Percentiles rank a stretch among this genome's conserved stretches.
Conservation (phyloP, 805 yeast species). For the Ogataea dorogensis region DNA sequence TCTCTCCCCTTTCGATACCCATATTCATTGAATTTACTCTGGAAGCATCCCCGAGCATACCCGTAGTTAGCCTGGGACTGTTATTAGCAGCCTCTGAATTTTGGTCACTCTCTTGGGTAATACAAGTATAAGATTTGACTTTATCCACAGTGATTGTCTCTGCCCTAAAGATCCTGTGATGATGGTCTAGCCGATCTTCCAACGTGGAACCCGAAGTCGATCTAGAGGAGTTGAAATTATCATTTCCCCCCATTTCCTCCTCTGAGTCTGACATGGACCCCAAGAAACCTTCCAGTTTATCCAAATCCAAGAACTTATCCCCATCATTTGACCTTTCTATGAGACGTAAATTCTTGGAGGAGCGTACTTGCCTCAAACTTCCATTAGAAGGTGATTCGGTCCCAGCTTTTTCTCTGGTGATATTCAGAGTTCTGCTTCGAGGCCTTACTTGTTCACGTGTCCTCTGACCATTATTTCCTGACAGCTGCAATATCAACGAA, state of each 20-base stretch:
- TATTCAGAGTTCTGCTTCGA: slow-evolving; percentile 32
- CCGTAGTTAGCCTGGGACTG: no score
- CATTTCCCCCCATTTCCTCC: slow-evolving; percentile 11
- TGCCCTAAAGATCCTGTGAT: no score
- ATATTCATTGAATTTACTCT: no score
- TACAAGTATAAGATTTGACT: no score
- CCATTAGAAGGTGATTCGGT: slow-evolving; percentile 4
- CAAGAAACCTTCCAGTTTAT: slow-evolving; percentile 32
- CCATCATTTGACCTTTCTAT: slow-evolving; percentile 23
- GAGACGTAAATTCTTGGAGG: slow-evolving; percentile 30
- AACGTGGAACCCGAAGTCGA: no score
- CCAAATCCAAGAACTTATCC: slow-evolving; percentile 28
- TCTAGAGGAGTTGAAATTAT: slow-evolving; percentile 10
- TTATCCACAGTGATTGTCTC: no score
- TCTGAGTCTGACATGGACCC: slow-evolving; percentile 28
- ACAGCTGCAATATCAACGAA: neutral
- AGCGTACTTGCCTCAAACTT: slow-evolving; percentile 27
- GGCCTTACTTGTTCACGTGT: slow-evolving; percentile 13
- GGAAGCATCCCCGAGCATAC: no score
- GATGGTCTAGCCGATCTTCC: no score
- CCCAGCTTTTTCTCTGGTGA: slow-evolving; percentile 17
- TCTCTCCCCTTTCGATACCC: no score
- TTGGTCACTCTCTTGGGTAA: no score
- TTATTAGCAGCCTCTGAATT: no score
- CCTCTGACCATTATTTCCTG: slow-evolving; percentile 19